Evolutionary conservation across 2,329 filamentous ascomycete species (phyloP).

Genomic region (Colletotrichum eremochloae): DNA sequence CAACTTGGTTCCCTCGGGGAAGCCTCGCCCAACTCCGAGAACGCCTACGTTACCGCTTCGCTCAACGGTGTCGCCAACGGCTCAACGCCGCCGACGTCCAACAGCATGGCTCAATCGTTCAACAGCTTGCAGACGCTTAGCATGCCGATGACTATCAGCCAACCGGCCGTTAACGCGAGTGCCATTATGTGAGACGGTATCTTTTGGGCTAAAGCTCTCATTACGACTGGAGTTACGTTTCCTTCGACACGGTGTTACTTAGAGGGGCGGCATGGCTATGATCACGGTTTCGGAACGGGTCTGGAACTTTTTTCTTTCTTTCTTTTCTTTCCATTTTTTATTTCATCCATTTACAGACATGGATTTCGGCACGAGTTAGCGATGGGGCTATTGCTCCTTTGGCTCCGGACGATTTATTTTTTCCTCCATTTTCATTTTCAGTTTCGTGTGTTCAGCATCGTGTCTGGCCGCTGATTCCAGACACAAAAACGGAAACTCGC

Average conservation of each 20-base stretch:
- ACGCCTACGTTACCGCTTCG: constrained; percentile 69
- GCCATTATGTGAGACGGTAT: constrained; percentile 57
- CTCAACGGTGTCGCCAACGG: constrained; percentile 61
- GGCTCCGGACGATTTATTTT: constrained; percentile 31
- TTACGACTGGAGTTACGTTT: constrained; percentile 42
- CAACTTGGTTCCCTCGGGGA: constrained; percentile 85
- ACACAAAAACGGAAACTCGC: constrained; percentile 36
- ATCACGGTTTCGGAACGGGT: constrained; percentile 35
- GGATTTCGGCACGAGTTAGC: constrained; percentile 38
- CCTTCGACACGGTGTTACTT: constrained; percentile 40
- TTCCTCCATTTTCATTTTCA: constrained; percentile 4
- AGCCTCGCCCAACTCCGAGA: constrained; percentile 79
- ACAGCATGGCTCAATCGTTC: constrained; percentile 55
- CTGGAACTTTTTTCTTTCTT: constrained; percentile 31
- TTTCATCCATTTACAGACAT: constrained; percentile 32
- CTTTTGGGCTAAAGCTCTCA: constrained; percentile 29
- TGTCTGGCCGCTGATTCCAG: constrained; percentile 31
- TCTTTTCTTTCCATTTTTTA: neutral
- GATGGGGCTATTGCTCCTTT: constrained; percentile 33
- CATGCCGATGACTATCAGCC: constrained; percentile 75
- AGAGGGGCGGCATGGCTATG: constrained; percentile 42
- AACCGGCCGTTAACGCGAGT: constrained; percentile 62
- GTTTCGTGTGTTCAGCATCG: constrained; percentile 36
- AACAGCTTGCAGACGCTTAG: constrained; percentile 73
- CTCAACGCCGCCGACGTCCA: constrained; percentile 46